Conservation (phyloP, 1,284 basidiomycete genomes). For the Farysia itapuensis region DNA sequence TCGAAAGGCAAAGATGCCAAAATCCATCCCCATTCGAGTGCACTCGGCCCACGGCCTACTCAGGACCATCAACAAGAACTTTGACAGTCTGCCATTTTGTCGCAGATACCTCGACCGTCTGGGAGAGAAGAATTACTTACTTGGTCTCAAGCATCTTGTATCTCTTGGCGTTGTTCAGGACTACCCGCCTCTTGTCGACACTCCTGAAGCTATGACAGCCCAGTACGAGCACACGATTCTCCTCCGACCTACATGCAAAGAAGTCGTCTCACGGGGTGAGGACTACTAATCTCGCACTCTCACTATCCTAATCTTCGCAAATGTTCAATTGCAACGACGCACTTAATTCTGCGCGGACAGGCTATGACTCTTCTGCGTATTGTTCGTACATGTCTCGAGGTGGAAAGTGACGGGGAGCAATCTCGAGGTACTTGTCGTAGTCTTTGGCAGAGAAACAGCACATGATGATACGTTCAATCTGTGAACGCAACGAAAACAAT, state of each 20-base stretch:
- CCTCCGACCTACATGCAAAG: slow-evolving; percentile 62
- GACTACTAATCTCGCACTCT: slow-evolving; percentile 72
- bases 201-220: slow-evolving; percentile 54
- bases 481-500: too few relatives aligned
- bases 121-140: slow-evolving; percentile 92
- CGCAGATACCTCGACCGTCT: slow-evolving; percentile 78
- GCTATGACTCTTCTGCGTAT: slow-evolving; percentile 7
- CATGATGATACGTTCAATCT: slow-evolving; percentile 44
- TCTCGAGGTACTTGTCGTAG: slow-evolving; percentile 17
- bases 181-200: slow-evolving; percentile 90
- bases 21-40: slow-evolving; percentile 65
- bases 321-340: background rate
- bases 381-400: slow-evolving; percentile 16
- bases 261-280: slow-evolving; percentile 89
- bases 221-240: slow-evolving; percentile 59
- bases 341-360: background rate
- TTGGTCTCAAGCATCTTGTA: slow-evolving; percentile 85
- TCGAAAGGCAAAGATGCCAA: slow-evolving; percentile 68
- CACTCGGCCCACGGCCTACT: slow-evolving; percentile 82
- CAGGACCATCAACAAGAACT: slow-evolving; percentile 86
- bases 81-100: slow-evolving; percentile 94
- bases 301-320: background rate
- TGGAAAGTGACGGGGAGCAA: slow-evolving; percentile 17
- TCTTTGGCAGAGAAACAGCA: slow-evolving; percentile 49
- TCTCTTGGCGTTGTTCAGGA: slow-evolving; percentile 83